phyloP scores from a whole-genome alignment of 129 eudicot species.

The Heracleum sosnowskyi region DNA sequence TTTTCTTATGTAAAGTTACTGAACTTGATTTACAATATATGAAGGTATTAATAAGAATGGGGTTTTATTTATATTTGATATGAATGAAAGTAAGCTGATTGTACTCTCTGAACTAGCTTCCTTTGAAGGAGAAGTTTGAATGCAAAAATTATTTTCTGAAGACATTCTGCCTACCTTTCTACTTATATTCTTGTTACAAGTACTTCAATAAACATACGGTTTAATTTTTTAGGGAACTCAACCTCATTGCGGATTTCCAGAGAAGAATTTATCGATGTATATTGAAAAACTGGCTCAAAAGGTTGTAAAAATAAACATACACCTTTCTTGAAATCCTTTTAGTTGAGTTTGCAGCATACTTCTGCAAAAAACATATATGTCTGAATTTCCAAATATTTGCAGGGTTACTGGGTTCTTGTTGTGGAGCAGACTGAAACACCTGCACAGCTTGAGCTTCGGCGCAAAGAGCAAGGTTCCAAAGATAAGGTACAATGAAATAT shows the following conservation, averaged over 20 bases:
- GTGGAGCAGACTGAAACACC: slow-evolving; percentile 99
- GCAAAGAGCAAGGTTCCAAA: slow-evolving; percentile 66
- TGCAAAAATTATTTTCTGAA: neutral
- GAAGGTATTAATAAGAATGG: slow-evolving; percentile 47
- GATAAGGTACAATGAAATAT: slow-evolving; percentile 53
- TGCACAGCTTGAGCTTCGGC: slow-evolving; percentile 80
- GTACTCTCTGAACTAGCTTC: neutral
- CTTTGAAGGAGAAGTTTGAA: slow-evolving; percentile 7
- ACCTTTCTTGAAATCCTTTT: neutral
- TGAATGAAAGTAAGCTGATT: slow-evolving; percentile 6
- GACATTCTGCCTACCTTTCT: neutral
- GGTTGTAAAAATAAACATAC: slow-evolving; percentile 29
- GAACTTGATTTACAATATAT: slow-evolving; percentile 97
- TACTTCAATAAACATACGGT: neutral
- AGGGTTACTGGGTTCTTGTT: slow-evolving; percentile 97
- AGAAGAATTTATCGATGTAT: slow-evolving; percentile 63
- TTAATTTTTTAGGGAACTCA: slow-evolving; percentile 52
- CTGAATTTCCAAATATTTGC: slow-evolving; percentile 22
- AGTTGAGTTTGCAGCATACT: neutral
- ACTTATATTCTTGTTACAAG: neutral
- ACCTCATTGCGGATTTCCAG: too few species aligned
- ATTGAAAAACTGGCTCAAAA: slow-evolving; percentile 83
- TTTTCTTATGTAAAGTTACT: too few species aligned
- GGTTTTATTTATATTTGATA: neutral
- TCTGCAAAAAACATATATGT: neutral